Percentiles rank a stretch among this genome's conserved stretches.
phyloP scores from a whole-genome alignment of 345 rosid species.

The Populus pruinosa region DNA sequence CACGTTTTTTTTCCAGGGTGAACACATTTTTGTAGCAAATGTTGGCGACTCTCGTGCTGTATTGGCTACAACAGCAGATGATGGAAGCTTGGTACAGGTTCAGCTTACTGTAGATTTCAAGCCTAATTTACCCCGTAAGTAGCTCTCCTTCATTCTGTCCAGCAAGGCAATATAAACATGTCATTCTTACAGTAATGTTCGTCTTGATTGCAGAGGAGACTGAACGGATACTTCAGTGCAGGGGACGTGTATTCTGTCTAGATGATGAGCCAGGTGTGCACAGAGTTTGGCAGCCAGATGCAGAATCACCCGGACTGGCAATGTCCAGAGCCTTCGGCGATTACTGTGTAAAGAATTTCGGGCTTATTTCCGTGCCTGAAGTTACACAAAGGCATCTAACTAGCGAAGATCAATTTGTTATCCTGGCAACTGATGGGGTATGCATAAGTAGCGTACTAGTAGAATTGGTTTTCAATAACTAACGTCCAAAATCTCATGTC shows the following conservation, averaged over 20 bases:
- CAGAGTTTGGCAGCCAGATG: slow-evolving; percentile 82
- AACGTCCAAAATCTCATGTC: background rate
- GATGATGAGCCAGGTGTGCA: slow-evolving; percentile 89
- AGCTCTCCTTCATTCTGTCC: background rate
- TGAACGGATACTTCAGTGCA: slow-evolving; percentile 63
- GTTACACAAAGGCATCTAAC: slow-evolving; percentile 75
- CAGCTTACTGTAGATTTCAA: slow-evolving; percentile 90
- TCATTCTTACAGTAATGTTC: background rate
- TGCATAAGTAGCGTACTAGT: background rate
- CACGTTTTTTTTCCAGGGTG: slow-evolving; percentile 51
- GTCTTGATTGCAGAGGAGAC: slow-evolving; percentile 63
- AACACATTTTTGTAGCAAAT: slow-evolving; percentile 58
- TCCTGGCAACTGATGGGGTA: slow-evolving; percentile 94
- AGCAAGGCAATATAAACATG: background rate
- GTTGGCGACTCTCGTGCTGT: slow-evolving; percentile 96
- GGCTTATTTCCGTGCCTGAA: slow-evolving; percentile 83
- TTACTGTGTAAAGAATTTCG: slow-evolving; percentile 74
- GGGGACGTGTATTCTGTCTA: slow-evolving; percentile 71
- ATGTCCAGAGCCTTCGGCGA: slow-evolving; percentile 99
- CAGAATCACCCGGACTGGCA: slow-evolving; percentile 79
- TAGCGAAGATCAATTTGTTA: slow-evolving; percentile 65
- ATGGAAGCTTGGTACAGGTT: slow-evolving; percentile 62
- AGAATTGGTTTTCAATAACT: background rate
- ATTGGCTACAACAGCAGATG: slow-evolving; percentile 67
- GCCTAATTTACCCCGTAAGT: slow-evolving; percentile 84